Evolutionary conservation across 169 alveolate species (phyloP).

Genomic region (Plasmodium gallinaceum): DNA sequence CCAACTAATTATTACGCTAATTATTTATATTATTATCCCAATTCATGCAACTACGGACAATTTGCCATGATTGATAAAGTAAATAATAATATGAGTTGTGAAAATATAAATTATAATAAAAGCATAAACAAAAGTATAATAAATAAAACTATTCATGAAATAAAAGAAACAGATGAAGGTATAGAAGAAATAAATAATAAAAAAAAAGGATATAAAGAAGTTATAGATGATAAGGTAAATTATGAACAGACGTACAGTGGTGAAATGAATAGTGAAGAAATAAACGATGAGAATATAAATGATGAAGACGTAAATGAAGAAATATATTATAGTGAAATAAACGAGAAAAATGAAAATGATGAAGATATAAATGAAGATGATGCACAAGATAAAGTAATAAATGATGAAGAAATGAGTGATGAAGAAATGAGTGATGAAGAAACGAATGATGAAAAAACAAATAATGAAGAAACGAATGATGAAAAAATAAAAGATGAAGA

Average conservation of each 20-base stretch:
- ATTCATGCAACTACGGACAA: conserved; percentile 32
- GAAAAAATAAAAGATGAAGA: conserved; percentile 8
- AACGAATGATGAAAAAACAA: background rate
- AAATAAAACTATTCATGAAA: background rate
- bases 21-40: conserved; percentile 50
- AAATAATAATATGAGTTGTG: conserved; percentile 4
- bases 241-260: background rate
- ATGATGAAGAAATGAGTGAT: background rate
- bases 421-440: background rate
- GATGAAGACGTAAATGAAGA: background rate
- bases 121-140: background rate
- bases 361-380: background rate
- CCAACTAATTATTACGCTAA: conserved; percentile 64
- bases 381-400: background rate
- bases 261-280: background rate
- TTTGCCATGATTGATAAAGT: conserved; percentile 15
- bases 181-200: background rate
- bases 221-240: background rate
- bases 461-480: too few relatives aligned
- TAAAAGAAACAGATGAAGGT: background rate
- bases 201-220: background rate
- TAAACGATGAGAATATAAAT: too few relatives aligned
- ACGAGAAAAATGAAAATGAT: background rate
- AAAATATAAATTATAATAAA: background rate
- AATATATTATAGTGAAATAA: background rate